Base-by-base conservation (phyloP, 192 early-diverging fungal species). In the Linderina pennispora region DNA sequence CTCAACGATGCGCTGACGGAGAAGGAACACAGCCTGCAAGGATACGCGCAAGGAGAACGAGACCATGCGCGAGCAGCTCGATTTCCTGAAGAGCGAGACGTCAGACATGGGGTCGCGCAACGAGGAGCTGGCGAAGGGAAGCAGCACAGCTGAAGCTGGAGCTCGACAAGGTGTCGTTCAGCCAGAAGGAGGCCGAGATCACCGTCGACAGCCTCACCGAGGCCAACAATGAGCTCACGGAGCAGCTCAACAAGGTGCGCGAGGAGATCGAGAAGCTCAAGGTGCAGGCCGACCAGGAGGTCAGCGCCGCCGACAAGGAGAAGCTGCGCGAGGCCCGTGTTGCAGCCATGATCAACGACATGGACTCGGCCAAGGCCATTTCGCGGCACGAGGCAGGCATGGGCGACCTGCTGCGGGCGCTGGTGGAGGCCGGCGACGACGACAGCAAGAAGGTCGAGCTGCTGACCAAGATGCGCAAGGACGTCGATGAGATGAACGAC, bases 1-100 rank as follows among this genome's bases (percentile, higher is more conserved):
- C 78, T 98, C 46, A 85, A 80, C 43, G 94, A 99, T 53, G 83
- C 89, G 49, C 67, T 99, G 36, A 81, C 92, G 5, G 91, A 97
- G 40, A 94, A 91, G 55, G 94, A 98, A 50, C 65, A 81, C 15
- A 89, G 90, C 43, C 64, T 98, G 48, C 74, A 82, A 36, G 58
- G 74, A n/a, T 17, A 50, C 76, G 20, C 60, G 82, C 41, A 81
- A 81, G 50, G 42, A 75, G 15, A 50, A 83, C 31, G 74, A 78
- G 15, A 42, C 67, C 5, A 64, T 91, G 59, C 83, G 74, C 41
- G 87, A 91, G 22, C 90, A 95, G 65, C 62, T 97, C 10, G 56
- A 52, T 7, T 65, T 73, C 45, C 69, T 80, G 61, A 88, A 88
- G 61, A 74, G 77, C 20, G 80, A 82, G 50, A 81, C 80, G 33